Evolutionary conservation across 73 alveolate species (phyloP), one percentile per base, ranked within the genome.

Genomic region (Breviolum minutum): DNA sequence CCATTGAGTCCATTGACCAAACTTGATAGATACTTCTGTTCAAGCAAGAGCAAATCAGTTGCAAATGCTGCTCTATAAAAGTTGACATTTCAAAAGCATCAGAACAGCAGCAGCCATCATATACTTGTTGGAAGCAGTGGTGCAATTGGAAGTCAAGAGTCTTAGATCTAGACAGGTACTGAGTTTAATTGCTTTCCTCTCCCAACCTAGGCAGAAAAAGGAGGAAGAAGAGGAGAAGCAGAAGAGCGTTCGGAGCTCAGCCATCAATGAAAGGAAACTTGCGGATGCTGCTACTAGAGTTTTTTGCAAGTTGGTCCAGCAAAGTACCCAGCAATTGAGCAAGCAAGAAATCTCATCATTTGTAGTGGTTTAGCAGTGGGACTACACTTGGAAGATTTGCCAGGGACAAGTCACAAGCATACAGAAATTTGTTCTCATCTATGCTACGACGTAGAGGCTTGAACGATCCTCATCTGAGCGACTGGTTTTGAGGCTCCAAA

Each of bases 171-270:
- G 54, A 40, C 54, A 40, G 54, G 54, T 40, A 40, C 54, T 40
- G 54, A 40, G 54, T 40, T 40, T 40, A 2, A 40, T 40, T 40
- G 30, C 88, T 16, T 80, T 63, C 68, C 88, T 32, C 20, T 0
- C 12, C 16, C 30, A 20, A 71, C 94, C 27, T 62, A 92, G 94
- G 94, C 99, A 94, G 94, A 94, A 94, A 73, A 94, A 94, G 94
- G 99, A 94, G 22, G 99, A 94, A 94, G 99, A 77, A 82, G 99
- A 94, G 99, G 99, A 94, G 98, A 92, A 92, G 90, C 89, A 92
- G 29, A 92, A 92, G 81, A 92, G 98, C 90, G 98, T 69, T 16
- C 27, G 70, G 68, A 30, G 12, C 98, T 32, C 32, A 91, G 63
- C 40, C 30, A 73, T 73, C 27, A 9, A 26, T 73, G 82, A 40